Base-by-base conservation (phyloP, 768 basidiomycete species). In the Suillus decipiens region DNA sequence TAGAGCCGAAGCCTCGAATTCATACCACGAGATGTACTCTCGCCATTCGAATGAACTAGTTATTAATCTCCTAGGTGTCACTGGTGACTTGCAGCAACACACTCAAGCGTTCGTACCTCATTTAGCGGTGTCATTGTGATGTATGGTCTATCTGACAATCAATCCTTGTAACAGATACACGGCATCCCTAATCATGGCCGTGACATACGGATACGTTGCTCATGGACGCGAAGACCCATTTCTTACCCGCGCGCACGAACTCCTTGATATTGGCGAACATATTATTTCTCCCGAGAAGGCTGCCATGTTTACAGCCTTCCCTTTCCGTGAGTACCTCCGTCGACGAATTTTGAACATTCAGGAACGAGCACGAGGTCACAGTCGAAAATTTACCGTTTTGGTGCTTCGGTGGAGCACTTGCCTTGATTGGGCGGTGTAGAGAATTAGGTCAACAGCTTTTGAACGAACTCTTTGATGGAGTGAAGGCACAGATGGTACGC, bases 41-140 rank as follows among this genome's bases (percentile, higher is more conserved):
- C 61, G 39, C 59, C 69, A 72, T 37, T 59, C 67, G 8, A 64
- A 60, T 28, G 36, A 70, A 59, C 67, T 73, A 19, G 24, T 65
- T 19, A 31, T 62, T 58, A 61, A 66, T 22, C 56, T 73, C 47
- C 55, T 73, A 31, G 12, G 9, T 1, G 0, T 51, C 2, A 63
- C 72, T 54, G 66, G 45, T 24, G 11, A 24, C 5, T 42, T 6
- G 6, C 66, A 65, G 34, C 42, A 69, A 12, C 61, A 68, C 19
- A 63, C 17, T 36, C 15, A 51, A 31, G n/a, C 1, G 37, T 55
- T 22, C 12, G 34, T 36, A 2, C n/a, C n/a, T 22, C 6, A 34
- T 22, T 9, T 7, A 9, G 39, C 2, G 8, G 15, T 41, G 11
- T 39, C 5, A 10, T 22, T 53, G 36, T 45, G n/a, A 36, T 10